Evolutionary conservation across 352 stramenopile genomes (phyloP).

Genomic region (Pythium phragmiticola): DNA sequence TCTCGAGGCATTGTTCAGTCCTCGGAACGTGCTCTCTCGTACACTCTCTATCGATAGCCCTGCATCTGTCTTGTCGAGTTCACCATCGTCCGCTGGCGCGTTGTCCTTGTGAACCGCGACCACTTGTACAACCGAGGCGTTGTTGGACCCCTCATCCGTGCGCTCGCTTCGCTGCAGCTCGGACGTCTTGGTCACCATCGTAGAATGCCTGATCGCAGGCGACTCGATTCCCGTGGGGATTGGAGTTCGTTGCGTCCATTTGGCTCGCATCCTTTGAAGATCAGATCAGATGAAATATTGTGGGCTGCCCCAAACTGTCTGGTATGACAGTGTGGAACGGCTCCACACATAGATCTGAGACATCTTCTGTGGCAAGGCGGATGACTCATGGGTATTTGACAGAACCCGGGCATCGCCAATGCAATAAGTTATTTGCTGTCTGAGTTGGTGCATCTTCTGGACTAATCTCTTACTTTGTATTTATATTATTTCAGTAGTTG

Average conservation of each 20-base stretch:
- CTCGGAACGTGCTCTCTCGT: conserved; percentile 15
- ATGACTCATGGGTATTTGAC: too few relatives aligned
- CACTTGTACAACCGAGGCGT: neutral
- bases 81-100: neutral
- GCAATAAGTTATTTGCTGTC: too few relatives aligned
- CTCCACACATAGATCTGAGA: neutral
- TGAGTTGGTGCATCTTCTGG: neutral
- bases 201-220: neutral
- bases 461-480: too few relatives aligned
- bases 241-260: conserved; percentile 3
- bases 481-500: too few relatives aligned
- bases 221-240: neutral
- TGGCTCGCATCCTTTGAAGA: neutral
- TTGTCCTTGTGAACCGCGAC: neutral
- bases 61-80: neutral
- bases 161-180: conserved; percentile 15
- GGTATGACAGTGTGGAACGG: conserved; percentile 1
- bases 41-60: conserved; percentile 12
- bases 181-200: conserved; percentile 24
- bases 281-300: conserved; percentile 4
- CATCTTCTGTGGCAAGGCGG: neutral
- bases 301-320: neutral
- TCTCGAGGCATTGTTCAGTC: conserved; percentile 6
- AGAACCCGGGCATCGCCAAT: too few relatives aligned
- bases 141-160: conserved; percentile 6